These are phyloP conservation scores for Oropetium thomaeum DNA, from an alignment of 176 grass and related monocot species.

Conservation along the genomic window DNA sequence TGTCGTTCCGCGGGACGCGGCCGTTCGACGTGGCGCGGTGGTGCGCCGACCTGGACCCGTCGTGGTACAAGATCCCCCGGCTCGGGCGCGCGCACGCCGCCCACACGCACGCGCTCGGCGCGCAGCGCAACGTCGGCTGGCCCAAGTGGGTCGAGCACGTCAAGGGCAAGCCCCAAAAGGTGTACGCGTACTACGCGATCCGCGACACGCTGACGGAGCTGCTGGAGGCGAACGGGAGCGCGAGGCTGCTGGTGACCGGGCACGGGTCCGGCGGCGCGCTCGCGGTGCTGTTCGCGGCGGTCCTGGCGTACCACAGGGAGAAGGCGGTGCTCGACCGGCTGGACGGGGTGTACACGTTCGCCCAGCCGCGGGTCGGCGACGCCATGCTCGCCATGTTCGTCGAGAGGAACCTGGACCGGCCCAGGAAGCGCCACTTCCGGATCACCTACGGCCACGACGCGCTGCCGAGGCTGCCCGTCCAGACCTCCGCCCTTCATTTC, in stretches of 20 bases:
- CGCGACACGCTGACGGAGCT: constrained; percentile 33
- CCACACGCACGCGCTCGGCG: constrained; percentile 51
- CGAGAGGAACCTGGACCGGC: constrained; percentile 44
- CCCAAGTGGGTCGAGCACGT: constrained; percentile 42
- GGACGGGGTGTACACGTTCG: constrained; percentile 54
- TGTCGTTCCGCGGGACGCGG: constrained; percentile 57
- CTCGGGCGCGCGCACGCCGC: constrained; percentile 46
- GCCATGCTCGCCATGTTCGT: constrained; percentile 47
- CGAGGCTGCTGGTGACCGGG: constrained; percentile 56
- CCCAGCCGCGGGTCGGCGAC: constrained; percentile 61
- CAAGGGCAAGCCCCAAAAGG: constrained; percentile 33
- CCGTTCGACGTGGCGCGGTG: constrained; percentile 48
- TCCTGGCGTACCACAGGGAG: constrained; percentile 55
- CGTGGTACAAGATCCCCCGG: constrained; percentile 63
- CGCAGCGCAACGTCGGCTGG: constrained; percentile 45
- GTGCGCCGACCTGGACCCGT: constrained; percentile 57
- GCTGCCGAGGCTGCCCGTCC: constrained; percentile 40
- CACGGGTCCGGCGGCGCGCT: constrained; percentile 59
- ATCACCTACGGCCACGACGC: constrained; percentile 44
- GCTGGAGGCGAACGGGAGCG: constrained; percentile 31
- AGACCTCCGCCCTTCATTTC: constrained; percentile 32
- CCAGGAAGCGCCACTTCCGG: constrained; percentile 48
- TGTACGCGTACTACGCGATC: constrained; percentile 55
- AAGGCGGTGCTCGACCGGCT: constrained; percentile 39
- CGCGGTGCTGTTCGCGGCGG: constrained; percentile 49